Base-by-base conservation (phyloP, 768 basidiomycete genomes). In the Leucocoprinus birnbaumii region DNA sequence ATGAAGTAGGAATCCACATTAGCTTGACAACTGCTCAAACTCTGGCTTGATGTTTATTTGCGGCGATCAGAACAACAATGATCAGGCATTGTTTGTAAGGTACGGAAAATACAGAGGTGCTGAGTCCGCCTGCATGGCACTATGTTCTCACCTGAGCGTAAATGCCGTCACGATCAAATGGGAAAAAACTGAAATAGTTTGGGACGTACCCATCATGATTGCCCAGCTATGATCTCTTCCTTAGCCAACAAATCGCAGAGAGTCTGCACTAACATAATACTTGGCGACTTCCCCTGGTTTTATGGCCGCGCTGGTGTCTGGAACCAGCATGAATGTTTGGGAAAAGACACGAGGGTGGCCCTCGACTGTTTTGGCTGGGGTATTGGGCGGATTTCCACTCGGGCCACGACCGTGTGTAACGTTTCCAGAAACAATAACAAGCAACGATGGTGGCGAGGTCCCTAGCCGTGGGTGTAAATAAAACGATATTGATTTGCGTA, bases 291-390 rank as follows among this genome's bases (percentile, higher is more conserved):
- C 88, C 54, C 86, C 89, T 3, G 80, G 76, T 57, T 84, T 85
- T 1, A 78, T 76, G 2, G 86, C 76, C 26, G 85, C 83, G 41
- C 74, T 76, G 2, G 88, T 74, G 65, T 91, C 89, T 3, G 89
- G 89, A 9, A 86, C 82, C 34, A 94, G 84, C 74, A 94, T 82
- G 64, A 94, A 94, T 5, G 90, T 89, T 68, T 94, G 91, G 16
- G 87, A 86, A 70, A 94, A 94, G 48, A 92, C 89, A 37, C 91
- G 82, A 7, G 91, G 86, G 37, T 91, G 89, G 10, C 83, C 88
- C 53, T 93, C 91, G 16, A 85, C 72, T 18, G 76, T 79, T 63
- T 80, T 78, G 35, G 68, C 67, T 13, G 79, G 74, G 1, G 78
- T 75, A 41, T 73, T 67, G 26, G 80, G 63, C 11, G 82, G 85